Evolutionary conservation across 148 eudicot species (phyloP), one percentile per base, ranked within the genome.

Genomic region (Rhododendron griersonianum): DNA sequence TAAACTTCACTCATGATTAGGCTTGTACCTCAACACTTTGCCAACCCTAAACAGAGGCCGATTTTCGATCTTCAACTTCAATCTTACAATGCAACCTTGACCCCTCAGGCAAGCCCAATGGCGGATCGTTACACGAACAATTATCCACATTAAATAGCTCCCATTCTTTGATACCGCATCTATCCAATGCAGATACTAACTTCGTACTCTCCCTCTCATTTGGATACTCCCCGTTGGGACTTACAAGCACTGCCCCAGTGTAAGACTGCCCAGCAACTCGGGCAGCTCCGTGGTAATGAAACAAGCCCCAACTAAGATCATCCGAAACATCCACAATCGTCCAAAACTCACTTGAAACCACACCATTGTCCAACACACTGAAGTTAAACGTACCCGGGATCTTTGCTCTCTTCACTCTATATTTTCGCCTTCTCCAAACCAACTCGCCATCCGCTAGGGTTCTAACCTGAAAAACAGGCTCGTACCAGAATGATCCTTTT

Each of bases 201-300:
- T 93, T 90, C 47, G 53, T 57, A n/a, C 35, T 80, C 84, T 93
- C 93, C 6, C 18, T 81, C 83, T 90, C 88, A 73, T 69, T 86
- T 7, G 98, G 99, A 87, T 91, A 95, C 39, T 30, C 78, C 23
- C 99, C 99, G 75, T 95, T 90, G 1, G 92, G 98, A 90, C 95
- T 95, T 50, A 94, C 98, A 48, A 98, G 92, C 51, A 97, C 98
- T 7, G 98, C 99, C 81, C 99, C 99, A 0, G 98, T 94, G 78
- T 98, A 98, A 21, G 96, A 93, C 86, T 98, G 99, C 21, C 99
- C 99, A 14, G 98, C 98, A 87, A 90, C 98, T 80, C 96, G 87
- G 87, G 99, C 99, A 87, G 99, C 99, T 33, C 99, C 99, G 80
- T 93, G 95, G 85, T 97, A 97, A 90, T 97, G 98, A 91, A 97